Evolutionary conservation across 306 rosid genomes (phyloP).

Genomic region (Vigna mungo): DNA sequence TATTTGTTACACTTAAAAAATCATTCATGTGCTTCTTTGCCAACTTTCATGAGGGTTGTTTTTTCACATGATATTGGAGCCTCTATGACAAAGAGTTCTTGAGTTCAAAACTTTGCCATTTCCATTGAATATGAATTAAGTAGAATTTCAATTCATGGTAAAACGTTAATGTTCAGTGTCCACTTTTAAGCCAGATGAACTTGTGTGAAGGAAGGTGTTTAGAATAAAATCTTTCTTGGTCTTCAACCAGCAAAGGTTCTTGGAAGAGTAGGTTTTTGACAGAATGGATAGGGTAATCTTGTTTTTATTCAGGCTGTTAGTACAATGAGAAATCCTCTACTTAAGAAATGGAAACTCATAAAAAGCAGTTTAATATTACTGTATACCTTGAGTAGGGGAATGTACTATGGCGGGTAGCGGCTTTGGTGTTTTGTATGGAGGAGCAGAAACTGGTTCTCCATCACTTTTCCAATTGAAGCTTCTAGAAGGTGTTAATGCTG

Average conservation of each 20-base stretch:
- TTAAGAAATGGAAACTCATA: slow-evolving; percentile 22
- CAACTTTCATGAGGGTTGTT: no score
- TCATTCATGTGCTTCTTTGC: no score
- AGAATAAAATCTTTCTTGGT: slow-evolving; percentile 14
- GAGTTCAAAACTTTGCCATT: no score
- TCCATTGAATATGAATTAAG: no score
- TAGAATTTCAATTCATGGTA: no score
- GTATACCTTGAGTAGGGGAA: slow-evolving; percentile 62
- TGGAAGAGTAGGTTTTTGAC: slow-evolving; percentile 7
- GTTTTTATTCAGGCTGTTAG: not conserved
- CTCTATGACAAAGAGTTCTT: no score
- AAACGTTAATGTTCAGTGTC: no score
- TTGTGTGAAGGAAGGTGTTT: no score
- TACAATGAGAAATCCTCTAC: not conserved
- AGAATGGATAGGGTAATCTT: not conserved
- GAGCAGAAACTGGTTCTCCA: slow-evolving; percentile 57
- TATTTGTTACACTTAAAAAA: no score
- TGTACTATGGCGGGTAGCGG: slow-evolving; percentile 51
- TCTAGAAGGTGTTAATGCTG: slow-evolving; percentile 61
- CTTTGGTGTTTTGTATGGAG: slow-evolving; percentile 50
- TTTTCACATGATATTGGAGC: no score
- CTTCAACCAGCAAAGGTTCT: not conserved
- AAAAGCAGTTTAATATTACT: slow-evolving; percentile 39
- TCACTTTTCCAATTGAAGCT: slow-evolving; percentile 46
- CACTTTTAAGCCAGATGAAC: no score